Evolutionary conservation across 2,329 filamentous ascomycete species (phyloP).

Genomic region (Alternaria atra): DNA sequence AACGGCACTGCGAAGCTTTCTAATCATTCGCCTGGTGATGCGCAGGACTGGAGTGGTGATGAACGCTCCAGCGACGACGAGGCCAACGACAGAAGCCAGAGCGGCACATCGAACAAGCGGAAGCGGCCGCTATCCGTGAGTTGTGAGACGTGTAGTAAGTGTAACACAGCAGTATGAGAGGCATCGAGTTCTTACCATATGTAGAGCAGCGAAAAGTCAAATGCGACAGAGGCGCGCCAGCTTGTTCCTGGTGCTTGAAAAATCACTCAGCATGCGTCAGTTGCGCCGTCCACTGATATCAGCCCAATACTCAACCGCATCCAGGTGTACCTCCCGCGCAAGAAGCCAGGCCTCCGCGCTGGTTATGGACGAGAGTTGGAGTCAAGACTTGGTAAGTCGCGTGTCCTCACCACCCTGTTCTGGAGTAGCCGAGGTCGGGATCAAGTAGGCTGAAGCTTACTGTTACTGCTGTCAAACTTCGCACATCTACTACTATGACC

Average conservation of each 20-base stretch:
- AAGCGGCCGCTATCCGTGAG: constrained; percentile 63
- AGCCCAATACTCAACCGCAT: constrained; percentile 9
- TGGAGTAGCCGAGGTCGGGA: constrained; percentile 16
- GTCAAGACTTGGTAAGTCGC: constrained; percentile 62
- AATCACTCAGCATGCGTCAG: constrained; percentile 69
- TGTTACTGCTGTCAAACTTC: not conserved
- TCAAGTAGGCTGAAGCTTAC: not conserved
- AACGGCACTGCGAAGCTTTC: constrained; percentile 43
- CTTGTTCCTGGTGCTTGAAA: constrained; percentile 76
- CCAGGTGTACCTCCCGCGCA: constrained; percentile 70
- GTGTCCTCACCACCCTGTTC: not conserved
- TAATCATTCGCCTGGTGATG: constrained; percentile 46
- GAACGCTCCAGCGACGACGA: constrained; percentile 54
- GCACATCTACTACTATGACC: not conserved
- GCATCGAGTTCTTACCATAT: not conserved
- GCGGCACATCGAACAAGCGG: constrained; percentile 54
- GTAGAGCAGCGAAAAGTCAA: constrained; percentile 75
- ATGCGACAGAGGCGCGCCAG: constrained; percentile 75
- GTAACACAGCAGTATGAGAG: not conserved
- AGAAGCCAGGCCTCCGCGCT: constrained; percentile 71
- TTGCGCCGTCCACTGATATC: constrained; percentile 7
- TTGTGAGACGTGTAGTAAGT: constrained; percentile 65
- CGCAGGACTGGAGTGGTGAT: constrained; percentile 47
- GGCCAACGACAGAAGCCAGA: constrained; percentile 46
- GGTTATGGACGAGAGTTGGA: constrained; percentile 71